A percentile compares a stretch with the other conserved stretches of the same genome.
Evolutionary conservation across 345 rosid genomes (phyloP).

Genomic region (Arabis hirsuta): DNA sequence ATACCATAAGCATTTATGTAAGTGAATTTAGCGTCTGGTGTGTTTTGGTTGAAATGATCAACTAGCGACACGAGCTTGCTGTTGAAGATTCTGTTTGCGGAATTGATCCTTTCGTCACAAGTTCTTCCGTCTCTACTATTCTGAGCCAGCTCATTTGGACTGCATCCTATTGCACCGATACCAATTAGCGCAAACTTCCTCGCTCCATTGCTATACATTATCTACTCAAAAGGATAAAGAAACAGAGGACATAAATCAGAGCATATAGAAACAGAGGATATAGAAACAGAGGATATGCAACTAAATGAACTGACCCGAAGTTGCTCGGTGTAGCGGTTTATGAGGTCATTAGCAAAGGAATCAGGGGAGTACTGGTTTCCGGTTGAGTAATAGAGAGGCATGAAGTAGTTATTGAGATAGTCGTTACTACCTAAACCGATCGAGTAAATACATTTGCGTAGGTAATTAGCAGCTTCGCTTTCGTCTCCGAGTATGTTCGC

Average conservation of each 20-base stretch:
- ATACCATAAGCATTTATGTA: slow-evolving; percentile 78
- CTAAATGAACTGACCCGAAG: slow-evolving; percentile 48
- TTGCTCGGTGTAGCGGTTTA: slow-evolving; percentile 63
- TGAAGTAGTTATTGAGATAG: slow-evolving; percentile 90
- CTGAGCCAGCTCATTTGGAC: slow-evolving; percentile 77
- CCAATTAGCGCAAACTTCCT: slow-evolving; percentile 84
- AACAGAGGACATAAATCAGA: background rate
- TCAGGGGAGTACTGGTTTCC: slow-evolving; percentile 62
- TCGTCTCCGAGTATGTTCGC: slow-evolving; percentile 69
- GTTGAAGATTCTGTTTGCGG: slow-evolving; percentile 77
- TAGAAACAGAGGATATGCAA: slow-evolving; percentile 11
- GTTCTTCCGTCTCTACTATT: slow-evolving; percentile 70
- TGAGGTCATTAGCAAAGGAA: slow-evolving; percentile 64
- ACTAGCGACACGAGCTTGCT: slow-evolving; percentile 70
- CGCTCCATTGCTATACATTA: slow-evolving; percentile 73
- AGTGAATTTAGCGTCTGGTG: slow-evolving; percentile 64
- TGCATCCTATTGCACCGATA: slow-evolving; percentile 87
- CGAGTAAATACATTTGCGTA: slow-evolving; percentile 73
- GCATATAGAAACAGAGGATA: background rate
- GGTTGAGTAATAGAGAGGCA: slow-evolving; percentile 67
- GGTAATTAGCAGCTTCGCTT: slow-evolving; percentile 54
- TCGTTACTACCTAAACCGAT: slow-evolving; percentile 92
- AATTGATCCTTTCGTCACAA: slow-evolving; percentile 64
- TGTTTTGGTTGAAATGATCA: slow-evolving; percentile 58
- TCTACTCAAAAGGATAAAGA: slow-evolving; percentile 41